phyloP scores from a whole-genome alignment of 495 filamentous ascomycete genomes.

The Hypoxylon cercidicola region DNA sequence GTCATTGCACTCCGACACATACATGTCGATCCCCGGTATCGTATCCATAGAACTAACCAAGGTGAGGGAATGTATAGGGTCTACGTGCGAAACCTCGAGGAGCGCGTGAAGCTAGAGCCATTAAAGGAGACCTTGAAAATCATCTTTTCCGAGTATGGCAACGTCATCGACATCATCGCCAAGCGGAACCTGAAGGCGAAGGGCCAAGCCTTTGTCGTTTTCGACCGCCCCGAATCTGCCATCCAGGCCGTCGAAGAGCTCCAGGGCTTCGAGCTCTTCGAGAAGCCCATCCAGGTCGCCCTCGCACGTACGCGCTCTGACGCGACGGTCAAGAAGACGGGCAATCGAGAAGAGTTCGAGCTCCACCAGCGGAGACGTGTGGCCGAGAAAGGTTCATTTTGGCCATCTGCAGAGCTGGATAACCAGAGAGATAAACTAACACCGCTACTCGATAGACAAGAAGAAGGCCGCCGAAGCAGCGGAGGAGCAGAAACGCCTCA shows the following conservation, averaged over 20 bases:
- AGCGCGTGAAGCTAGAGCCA: conserved; percentile 83
- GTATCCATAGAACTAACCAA: conserved; percentile 39
- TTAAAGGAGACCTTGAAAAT: conserved; percentile 78
- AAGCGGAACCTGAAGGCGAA: conserved; percentile 93
- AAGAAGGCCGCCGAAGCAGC: conserved; percentile 88
- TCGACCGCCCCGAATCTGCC: conserved; percentile 80
- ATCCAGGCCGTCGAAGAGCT: conserved; percentile 85
- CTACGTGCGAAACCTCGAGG: conserved; percentile 92
- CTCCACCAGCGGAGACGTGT: conserved; percentile 83
- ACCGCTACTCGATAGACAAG: conserved; percentile 68
- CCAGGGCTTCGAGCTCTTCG: conserved; percentile 94
- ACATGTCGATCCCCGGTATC: conserved; percentile 40
- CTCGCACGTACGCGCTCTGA: conserved; percentile 89
- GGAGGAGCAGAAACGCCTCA: conserved; percentile 84
- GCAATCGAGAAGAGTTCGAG: conserved; percentile 85
- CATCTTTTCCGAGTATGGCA: conserved; percentile 92
- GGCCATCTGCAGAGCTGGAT: too few relatives aligned
- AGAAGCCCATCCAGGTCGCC: conserved; percentile 89
- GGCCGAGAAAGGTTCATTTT: conserved; percentile 84
- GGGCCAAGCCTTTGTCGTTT: conserved; percentile 97
- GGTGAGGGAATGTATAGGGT: conserved; percentile 50
- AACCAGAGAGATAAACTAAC: too few relatives aligned
- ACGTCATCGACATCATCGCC: conserved; percentile 88
- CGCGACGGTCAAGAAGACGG: conserved; percentile 78
- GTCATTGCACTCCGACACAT: conserved; percentile 74